Evolutionary conservation across 208 protist genomes (phyloP).

Genomic region (Leishmania aethiopica): DNA sequence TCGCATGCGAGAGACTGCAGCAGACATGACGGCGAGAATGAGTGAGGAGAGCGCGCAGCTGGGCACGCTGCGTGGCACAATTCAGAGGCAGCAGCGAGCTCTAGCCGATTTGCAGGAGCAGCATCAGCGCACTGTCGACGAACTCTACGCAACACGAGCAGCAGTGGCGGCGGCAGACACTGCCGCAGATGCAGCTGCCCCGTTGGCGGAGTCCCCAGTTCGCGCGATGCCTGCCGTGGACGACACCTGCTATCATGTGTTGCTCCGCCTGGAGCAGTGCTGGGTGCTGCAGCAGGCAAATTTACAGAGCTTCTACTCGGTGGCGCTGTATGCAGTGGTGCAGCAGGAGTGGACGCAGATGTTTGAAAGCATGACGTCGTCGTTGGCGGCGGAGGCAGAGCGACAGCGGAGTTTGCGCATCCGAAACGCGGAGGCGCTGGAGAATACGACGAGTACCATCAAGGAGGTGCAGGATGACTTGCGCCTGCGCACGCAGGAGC

Average conservation of each 20-base stretch:
- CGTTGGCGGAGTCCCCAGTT: neutral
- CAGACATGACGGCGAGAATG: neutral
- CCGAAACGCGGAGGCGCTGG: slow-evolving; percentile 49
- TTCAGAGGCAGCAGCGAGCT: slow-evolving; percentile 13
- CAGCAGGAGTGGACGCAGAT: slow-evolving; percentile 13
- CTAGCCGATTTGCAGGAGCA: neutral
- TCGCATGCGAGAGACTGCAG: neutral
- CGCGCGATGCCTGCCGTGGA: neutral
- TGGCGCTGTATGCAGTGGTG: slow-evolving; percentile 11
- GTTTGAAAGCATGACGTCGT: neutral
- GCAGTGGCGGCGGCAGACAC: neutral
- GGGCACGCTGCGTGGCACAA: neutral
- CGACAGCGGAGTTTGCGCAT: slow-evolving; percentile 27
- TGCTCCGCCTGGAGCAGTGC: slow-evolving; percentile 1
- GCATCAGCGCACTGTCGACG: neutral
- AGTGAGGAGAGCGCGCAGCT: neutral
- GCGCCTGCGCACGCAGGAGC: slow-evolving; percentile 24
- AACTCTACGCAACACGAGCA: neutral
- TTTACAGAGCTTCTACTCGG: slow-evolving; percentile 26
- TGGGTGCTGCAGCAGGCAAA: slow-evolving; percentile 18
- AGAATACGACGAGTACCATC: slow-evolving; percentile 62
- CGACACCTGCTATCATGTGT: neutral
- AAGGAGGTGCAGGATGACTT: slow-evolving; percentile 50
- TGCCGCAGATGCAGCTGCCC: neutral
- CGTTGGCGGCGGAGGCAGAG: slow-evolving; percentile 23